A percentile compares a stretch with the other conserved stretches of the same genome.
Conservation (phyloP, 2,329 filamentous ascomycete genomes). For the Ilyonectria mors-panacis region DNA sequence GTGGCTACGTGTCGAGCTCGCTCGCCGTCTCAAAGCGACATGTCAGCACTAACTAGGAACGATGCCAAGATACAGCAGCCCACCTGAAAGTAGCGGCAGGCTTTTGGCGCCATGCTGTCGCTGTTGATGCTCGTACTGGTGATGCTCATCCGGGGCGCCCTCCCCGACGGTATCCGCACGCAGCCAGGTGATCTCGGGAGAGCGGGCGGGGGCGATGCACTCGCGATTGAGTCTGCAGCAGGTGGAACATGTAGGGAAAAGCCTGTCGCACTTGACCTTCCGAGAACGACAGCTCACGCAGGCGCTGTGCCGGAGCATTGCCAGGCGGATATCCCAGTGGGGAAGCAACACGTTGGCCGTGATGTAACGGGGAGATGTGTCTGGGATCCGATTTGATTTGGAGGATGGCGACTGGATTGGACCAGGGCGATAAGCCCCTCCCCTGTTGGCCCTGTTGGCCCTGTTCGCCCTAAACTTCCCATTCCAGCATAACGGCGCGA, state of each 20-base stretch:
- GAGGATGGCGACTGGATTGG: background rate
- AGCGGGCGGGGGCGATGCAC: constrained; percentile 10
- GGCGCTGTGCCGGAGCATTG: constrained; percentile 19
- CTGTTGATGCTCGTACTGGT: constrained; percentile 20
- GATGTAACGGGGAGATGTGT: background rate
- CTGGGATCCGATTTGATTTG: background rate
- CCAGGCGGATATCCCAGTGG: background rate
- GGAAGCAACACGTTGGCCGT: background rate
- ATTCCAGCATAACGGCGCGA: background rate
- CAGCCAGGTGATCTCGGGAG: constrained; percentile 22
- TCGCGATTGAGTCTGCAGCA: constrained; percentile 13
- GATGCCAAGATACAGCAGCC: background rate
- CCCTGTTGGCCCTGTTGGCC: no score
- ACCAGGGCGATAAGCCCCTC: background rate
- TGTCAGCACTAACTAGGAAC: background rate
- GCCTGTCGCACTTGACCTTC: constrained; percentile 27
- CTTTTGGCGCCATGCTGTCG: constrained; percentile 22
- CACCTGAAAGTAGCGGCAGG: constrained; percentile 12
- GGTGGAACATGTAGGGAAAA: constrained; percentile 12
- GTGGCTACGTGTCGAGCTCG: constrained; percentile 13
- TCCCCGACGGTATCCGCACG: constrained; percentile 18
- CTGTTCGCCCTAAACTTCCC: background rate
- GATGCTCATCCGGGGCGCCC: constrained; percentile 5
- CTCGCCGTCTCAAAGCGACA: constrained; percentile 1
- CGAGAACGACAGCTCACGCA: constrained; percentile 20